Conservation (phyloP, 768 basidiomycete genomes). For the Phylloporus sp. region DNA sequence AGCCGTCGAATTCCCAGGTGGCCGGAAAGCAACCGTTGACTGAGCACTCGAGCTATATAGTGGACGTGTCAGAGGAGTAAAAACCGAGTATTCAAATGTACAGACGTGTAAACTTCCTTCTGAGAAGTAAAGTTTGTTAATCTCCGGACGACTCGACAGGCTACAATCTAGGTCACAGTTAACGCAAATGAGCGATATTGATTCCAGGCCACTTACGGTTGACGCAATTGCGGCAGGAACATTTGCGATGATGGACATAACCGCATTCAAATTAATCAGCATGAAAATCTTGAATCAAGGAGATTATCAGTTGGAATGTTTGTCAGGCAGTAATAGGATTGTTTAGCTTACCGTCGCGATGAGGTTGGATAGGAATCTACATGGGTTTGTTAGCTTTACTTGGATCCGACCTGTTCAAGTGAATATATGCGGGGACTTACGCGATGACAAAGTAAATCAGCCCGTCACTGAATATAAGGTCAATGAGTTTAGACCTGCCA, state of each 20-base stretch:
- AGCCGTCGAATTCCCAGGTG: conserved; percentile 29
- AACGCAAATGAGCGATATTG: neutral
- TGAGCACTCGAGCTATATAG: conserved; percentile 36
- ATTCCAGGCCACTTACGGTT: conserved; percentile 39
- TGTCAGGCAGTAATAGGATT: neutral
- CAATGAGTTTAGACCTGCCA: conserved; percentile 53
- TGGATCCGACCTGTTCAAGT: neutral
- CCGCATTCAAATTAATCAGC: conserved; percentile 62
- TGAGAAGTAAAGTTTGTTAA: conserved; percentile 52
- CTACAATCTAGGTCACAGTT: conserved; percentile 52
- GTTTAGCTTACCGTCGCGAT: conserved; percentile 43
- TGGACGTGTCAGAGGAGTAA: conserved; percentile 4
- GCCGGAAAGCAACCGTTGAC: conserved; percentile 59
- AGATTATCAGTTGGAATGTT: neutral
- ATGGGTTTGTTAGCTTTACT: conserved; percentile 5
- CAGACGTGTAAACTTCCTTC: conserved; percentile 50
- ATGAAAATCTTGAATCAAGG: conserved; percentile 43
- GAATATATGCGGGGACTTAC: conserved; percentile 38
- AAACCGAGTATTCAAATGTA: conserved; percentile 23
- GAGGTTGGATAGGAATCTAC: conserved; percentile 64
- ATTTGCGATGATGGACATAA: conserved; percentile 71
- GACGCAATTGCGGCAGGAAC: conserved; percentile 68
- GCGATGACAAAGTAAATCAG: conserved; percentile 68
- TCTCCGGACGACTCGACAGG: conserved; percentile 57
- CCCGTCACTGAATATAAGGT: conserved; percentile 66